phyloP scores from a whole-genome alignment of 192 early-diverging fungal species.

The Entomortierella lignicola region DNA sequence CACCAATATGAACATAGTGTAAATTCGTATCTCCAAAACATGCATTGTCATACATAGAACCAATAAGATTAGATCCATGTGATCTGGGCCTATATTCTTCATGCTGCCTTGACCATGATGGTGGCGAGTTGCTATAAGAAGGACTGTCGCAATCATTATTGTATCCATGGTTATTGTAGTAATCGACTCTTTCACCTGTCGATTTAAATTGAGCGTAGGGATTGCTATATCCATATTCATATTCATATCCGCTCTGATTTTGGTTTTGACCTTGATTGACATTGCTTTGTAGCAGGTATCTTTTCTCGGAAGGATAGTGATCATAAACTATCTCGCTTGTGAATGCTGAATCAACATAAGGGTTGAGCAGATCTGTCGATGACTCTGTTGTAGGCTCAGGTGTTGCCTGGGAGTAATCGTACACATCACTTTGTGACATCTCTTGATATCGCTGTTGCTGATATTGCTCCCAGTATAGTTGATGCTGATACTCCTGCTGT shows the following conservation, averaged over 20 bases:
- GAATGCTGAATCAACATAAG: slow-evolving; percentile 26
- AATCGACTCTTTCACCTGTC: not conserved
- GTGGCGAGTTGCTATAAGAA: slow-evolving; percentile 7
- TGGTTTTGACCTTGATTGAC: slow-evolving; percentile 11
- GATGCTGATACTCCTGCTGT: not conserved
- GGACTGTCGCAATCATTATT: not conserved
- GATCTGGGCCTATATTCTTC: slow-evolving; percentile 21
- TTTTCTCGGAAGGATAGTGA: not conserved
- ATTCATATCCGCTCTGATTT: not conserved
- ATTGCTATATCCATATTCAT: slow-evolving; percentile 6
- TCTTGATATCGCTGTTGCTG: slow-evolving; percentile 7
- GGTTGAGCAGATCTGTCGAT: slow-evolving; percentile 4
- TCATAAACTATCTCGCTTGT: slow-evolving; percentile 13
- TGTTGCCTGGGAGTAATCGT: slow-evolving; percentile 28
- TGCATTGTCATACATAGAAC: not conserved
- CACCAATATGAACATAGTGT: not conserved
- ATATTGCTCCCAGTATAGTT: slow-evolving; percentile 13
- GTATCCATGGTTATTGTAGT: slow-evolving; percentile 1
- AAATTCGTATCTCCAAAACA: not conserved
- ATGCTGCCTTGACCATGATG: slow-evolving; percentile 11
- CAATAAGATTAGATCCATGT: slow-evolving; percentile 36
- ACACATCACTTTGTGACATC: not conserved
- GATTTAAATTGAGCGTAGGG: not conserved
- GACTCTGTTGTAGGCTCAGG: not conserved
- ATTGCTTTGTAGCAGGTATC: too few relatives aligned